These are phyloP conservation scores for Isoetes engelmannii DNA, from an alignment of 83 land plant species.

Conservation along the genomic window DNA sequence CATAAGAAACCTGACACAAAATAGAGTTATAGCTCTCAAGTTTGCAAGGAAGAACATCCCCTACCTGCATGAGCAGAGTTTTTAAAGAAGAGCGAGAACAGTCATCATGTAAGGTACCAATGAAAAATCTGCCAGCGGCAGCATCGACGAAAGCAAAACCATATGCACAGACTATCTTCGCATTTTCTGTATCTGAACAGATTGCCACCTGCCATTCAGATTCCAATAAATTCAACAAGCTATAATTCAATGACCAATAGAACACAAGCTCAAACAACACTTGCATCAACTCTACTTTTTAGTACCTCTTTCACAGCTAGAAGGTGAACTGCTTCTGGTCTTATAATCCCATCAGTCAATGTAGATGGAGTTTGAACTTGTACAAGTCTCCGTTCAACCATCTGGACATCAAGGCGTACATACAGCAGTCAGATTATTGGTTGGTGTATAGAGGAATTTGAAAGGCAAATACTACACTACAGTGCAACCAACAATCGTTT, in stretches of 20 bases:
- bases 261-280: not conserved
- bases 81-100: conserved; percentile 63
- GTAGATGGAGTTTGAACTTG: conserved; percentile 73
- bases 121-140: conserved; percentile 78
- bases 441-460: no score
- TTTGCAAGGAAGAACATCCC: not conserved
- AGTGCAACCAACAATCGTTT: no score
- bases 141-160: conserved; percentile 96
- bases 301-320: conserved; percentile 75
- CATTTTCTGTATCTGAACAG: not conserved
- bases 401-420: conserved; percentile 35
- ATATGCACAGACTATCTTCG: conserved; percentile 9
- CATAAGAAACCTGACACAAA: not conserved
- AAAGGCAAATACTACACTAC: no score
- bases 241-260: conserved; percentile 4
- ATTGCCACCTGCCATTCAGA: not conserved
- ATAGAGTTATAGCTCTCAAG: conserved; percentile 1
- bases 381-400: conserved; percentile 63
- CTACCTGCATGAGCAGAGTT: conserved; percentile 77
- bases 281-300: no score
- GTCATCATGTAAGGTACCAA: conserved; percentile 82
- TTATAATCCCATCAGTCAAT: conserved; percentile 44
- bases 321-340: conserved; percentile 88
- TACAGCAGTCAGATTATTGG: no score
- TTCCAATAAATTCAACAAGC: not conserved